Percentiles rank a stretch among this genome's conserved stretches.
Conservation (phyloP, 2,329 filamentous ascomycete species). For the Bipolaris bicolor region DNA sequence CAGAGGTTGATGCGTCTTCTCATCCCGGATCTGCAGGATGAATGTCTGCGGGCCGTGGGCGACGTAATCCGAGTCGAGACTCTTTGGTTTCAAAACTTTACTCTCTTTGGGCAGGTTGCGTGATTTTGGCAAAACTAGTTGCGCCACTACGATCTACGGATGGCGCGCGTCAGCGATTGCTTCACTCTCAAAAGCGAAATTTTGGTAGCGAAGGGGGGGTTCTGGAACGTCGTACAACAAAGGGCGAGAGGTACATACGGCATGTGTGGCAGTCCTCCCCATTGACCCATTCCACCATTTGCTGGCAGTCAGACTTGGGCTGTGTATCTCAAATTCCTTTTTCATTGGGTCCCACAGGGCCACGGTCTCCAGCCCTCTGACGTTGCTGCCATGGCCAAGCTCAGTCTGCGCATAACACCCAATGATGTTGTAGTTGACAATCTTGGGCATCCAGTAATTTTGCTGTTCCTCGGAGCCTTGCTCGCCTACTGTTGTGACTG, state of each 20-base stretch:
- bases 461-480: constrained; percentile 57
- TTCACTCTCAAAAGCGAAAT: not conserved
- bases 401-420: constrained; percentile 61
- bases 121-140: constrained; percentile 53
- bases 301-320: constrained; percentile 58
- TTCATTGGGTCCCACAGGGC: constrained; percentile 55
- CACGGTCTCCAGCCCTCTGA: constrained; percentile 57
- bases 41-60: constrained; percentile 61
- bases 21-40: constrained; percentile 59
- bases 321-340: constrained; percentile 59
- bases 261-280: constrained; percentile 61
- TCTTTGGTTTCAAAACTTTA: constrained; percentile 20
- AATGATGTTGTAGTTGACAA: constrained; percentile 58
- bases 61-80: constrained; percentile 37
- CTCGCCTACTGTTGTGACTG: constrained; percentile 56
- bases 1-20: constrained; percentile 56
- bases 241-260: constrained; percentile 34
- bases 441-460: constrained; percentile 57
- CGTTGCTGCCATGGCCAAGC: constrained; percentile 60
- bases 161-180: constrained; percentile 13
- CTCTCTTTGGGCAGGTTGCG: constrained; percentile 1
- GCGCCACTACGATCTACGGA: constrained; percentile 57
- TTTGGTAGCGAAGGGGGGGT: constrained; percentile 13
- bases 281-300: constrained; percentile 64
- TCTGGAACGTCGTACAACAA: constrained; percentile 13